These are phyloP conservation scores for Wickerhamiella parazyma DNA, from an alignment of 805 yeast species.

Conservation along the genomic window DNA sequence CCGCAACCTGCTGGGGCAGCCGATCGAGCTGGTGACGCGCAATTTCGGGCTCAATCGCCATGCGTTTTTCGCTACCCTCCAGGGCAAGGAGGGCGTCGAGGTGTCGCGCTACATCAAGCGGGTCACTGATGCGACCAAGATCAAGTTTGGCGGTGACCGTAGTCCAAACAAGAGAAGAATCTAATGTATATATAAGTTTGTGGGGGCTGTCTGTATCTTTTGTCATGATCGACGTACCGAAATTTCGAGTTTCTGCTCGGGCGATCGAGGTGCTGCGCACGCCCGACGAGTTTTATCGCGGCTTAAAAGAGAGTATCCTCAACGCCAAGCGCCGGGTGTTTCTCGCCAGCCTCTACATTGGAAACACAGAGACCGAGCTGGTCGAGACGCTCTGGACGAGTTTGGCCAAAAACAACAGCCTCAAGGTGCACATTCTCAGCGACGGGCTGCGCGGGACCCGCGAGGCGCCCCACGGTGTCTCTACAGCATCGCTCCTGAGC, in stretches of 20 bases:
- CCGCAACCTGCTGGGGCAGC: conserved; percentile 40
- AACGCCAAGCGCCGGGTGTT: conserved; percentile 56
- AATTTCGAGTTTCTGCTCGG: conserved; percentile 16
- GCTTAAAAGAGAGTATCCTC: conserved; percentile 45
- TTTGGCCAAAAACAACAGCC: conserved; percentile 40
- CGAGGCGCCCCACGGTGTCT: conserved; percentile 58
- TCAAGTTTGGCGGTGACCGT: conserved; percentile 88
- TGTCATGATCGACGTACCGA: conserved; percentile 17
- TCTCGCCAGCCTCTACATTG: conserved; percentile 75
- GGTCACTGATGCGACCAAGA: conserved; percentile 62
- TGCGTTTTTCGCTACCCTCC: conserved; percentile 70
- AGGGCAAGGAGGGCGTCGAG: conserved; percentile 73
- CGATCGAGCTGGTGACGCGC: conserved; percentile 63
- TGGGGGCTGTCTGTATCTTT: background rate
- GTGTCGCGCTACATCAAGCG: conserved; percentile 56
- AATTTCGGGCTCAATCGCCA: conserved; percentile 84
- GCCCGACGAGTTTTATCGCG: conserved; percentile 61
- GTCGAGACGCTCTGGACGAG: conserved; percentile 50
- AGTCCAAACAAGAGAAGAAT: conserved; percentile 58
- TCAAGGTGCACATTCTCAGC: conserved; percentile 59
- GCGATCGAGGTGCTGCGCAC: conserved; percentile 13
- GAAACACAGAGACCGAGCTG: conserved; percentile 67
- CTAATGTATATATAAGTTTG: conserved; percentile 15
- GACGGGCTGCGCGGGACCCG: conserved; percentile 90
- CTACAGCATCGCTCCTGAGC: conserved; percentile 65